Evolutionary conservation across 2,329 filamentous ascomycete species (phyloP), one percentile per base, ranked within the genome.

Genomic region (Dothideomycetes sp.): DNA sequence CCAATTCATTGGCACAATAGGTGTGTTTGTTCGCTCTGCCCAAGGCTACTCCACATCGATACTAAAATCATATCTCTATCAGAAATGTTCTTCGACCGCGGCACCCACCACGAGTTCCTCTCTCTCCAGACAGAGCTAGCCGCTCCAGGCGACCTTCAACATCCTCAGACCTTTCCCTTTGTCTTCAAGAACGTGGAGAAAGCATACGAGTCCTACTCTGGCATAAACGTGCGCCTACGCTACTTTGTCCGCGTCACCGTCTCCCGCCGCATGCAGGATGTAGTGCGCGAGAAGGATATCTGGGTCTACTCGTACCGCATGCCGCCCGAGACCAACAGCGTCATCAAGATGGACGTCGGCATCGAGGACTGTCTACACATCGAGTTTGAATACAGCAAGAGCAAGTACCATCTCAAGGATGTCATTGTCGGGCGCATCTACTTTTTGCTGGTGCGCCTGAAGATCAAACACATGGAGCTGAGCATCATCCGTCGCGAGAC

Each of bases 161-260:
- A 98, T 65, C 91, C 91, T 32, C 91, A 98, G 68, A 95, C 88
- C 36, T 95, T 94, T 63, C 86, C 94, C 51, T 98, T 98, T 77
- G 94, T 95, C 70, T 98, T 98, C 77, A 96, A 96, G 65, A 98
- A 96, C 63, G 87, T 98, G 54, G 91, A 98, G 75, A 98, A 98
- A 72, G 88, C 94, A 64, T 98, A 98, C 73, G 93, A 98, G 67
- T 95, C 88, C 49, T 98, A 98, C 73, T 94, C 94, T 61, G 91
- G 91, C 58, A 98, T 98, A 77, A 98, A 98, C 60, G 91, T 98
- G 56, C 94, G 94, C 71, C 76, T 98, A 60, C 87, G 91, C 52
- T 98, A 98, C 75, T 96, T 96, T 65, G 81, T 96, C 42, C 84
- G 88, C 52, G 91, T 96, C 51, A 98, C 91, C 27, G 91, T 98